Evolutionary conservation across 208 protist species (phyloP).

Genomic region (Lotmaria passim): DNA sequence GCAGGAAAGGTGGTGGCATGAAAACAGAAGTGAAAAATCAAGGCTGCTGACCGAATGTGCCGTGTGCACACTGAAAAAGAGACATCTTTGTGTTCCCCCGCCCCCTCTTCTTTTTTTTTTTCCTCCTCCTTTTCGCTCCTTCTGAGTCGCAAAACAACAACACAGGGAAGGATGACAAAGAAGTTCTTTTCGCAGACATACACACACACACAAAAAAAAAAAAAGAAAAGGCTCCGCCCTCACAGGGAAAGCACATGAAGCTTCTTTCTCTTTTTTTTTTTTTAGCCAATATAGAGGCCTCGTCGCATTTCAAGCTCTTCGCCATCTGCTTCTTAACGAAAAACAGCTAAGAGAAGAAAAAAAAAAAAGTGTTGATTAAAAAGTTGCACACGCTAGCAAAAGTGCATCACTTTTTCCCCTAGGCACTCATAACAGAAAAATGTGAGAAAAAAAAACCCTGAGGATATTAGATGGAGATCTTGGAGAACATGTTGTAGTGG

Average conservation of each 20-base stretch:
- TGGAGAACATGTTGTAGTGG: constrained; percentile 89
- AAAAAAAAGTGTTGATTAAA: too few species aligned
- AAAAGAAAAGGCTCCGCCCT: not conserved
- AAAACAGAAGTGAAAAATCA: not conserved
- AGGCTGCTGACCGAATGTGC: not conserved
- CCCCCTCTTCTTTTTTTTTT: too few species aligned
- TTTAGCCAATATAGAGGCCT: not conserved
- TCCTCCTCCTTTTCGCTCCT: too few species aligned
- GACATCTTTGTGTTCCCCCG: not conserved
- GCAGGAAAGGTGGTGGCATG: not conserved
- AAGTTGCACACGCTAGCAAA: too few species aligned
- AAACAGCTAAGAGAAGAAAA: not conserved
- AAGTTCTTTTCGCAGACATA: not conserved
- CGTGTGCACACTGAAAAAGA: not conserved
- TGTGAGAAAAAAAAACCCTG: not conserved
- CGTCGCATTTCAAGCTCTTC: too few species aligned
- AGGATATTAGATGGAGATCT: constrained; percentile 43
- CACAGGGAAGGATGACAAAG: not conserved
- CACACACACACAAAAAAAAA: not conserved
- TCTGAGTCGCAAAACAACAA: too few species aligned
- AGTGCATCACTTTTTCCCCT: too few species aligned
- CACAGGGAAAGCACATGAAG: not conserved
- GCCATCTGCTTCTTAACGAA: too few species aligned
- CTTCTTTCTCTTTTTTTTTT: not conserved
- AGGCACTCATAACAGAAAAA: too few species aligned